Percentiles rank a stretch among this genome's conserved stretches.
Conservation (phyloP, 1,284 basidiomycete genomes). For the Papiliotrema fonsecae region DNA sequence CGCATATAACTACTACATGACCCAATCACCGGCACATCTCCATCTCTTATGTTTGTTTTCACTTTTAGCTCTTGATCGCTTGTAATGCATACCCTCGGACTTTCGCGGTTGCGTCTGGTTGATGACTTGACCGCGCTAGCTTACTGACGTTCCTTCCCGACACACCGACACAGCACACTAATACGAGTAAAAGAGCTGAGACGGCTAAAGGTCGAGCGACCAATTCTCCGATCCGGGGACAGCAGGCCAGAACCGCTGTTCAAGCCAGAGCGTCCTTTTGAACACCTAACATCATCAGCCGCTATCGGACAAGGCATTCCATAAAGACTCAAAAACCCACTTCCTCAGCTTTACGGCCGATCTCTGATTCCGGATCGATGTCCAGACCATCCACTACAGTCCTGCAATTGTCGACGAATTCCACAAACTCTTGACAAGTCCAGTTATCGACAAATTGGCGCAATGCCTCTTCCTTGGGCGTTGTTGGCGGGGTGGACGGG, state of each 20-base stretch:
- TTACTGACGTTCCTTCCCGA: no score
- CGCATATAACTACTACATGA: no score
- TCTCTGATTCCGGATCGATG: conserved; percentile 46
- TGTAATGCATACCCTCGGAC: neutral
- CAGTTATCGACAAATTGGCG: conserved; percentile 59
- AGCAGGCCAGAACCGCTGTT: conserved; percentile 28
- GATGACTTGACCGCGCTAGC: no score
- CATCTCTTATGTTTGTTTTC: neutral
- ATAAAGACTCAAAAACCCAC: conserved; percentile 57
- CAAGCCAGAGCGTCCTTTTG: conserved; percentile 21
- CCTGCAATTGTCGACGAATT: conserved; percentile 58
- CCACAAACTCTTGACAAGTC: conserved; percentile 60
- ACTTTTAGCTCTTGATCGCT: neutral
- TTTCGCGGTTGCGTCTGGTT: neutral
- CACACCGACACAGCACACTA: no score
- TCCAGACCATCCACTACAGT: conserved; percentile 55
- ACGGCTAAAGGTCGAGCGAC: no score
- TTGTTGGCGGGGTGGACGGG: conserved; percentile 12
- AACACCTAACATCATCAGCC: conserved; percentile 13
- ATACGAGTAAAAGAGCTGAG: no score
- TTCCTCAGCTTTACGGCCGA: conserved; percentile 53
- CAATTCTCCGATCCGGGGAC: no score
- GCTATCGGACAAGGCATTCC: neutral
- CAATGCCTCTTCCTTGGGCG: conserved; percentile 47
- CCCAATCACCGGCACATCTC: neutral